Conservation (phyloP, 2,329 filamentous ascomycete genomes). For the Colletotrichum viniferum region DNA sequence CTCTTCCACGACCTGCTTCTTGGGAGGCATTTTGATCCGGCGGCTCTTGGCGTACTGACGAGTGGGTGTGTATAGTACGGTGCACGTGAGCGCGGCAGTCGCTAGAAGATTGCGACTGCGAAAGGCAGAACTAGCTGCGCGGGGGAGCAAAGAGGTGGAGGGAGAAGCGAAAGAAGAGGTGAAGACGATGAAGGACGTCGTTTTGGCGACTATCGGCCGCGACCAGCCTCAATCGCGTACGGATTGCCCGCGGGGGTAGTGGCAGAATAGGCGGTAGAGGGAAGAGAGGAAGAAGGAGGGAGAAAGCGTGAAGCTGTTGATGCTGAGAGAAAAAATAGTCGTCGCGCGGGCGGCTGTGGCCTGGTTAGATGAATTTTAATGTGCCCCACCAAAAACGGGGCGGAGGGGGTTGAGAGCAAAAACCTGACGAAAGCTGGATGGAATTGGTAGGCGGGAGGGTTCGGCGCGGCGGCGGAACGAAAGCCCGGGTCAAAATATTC, state of each 20-base stretch:
- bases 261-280: conserved; percentile 16
- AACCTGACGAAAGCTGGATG: background rate
- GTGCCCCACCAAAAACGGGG: conserved; percentile 16
- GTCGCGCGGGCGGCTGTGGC: conserved; percentile 6
- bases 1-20: conserved; percentile 90
- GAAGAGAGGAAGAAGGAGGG: conserved; percentile 22
- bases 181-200: conserved; percentile 44
- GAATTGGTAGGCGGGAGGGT: background rate
- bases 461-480: conserved; percentile 6
- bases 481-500: background rate
- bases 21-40: conserved; percentile 86
- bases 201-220: conserved; percentile 45
- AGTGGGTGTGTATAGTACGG: conserved; percentile 50
- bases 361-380: conserved; percentile 23
- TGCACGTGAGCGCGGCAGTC: conserved; percentile 58
- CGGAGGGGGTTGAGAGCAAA: background rate
- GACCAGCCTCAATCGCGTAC: conserved; percentile 42
- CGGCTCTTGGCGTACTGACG: conserved; percentile 64
- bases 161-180: conserved; percentile 58
- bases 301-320: conserved; percentile 28
- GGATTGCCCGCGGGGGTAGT: conserved; percentile 11
- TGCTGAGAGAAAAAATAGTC: conserved; percentile 24
- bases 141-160: conserved; percentile 50
- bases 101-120: conserved; percentile 35
- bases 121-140: conserved; percentile 73